Base-by-base conservation (phyloP, 78 protist species). In the Capsaspora owczarzaki region DNA sequence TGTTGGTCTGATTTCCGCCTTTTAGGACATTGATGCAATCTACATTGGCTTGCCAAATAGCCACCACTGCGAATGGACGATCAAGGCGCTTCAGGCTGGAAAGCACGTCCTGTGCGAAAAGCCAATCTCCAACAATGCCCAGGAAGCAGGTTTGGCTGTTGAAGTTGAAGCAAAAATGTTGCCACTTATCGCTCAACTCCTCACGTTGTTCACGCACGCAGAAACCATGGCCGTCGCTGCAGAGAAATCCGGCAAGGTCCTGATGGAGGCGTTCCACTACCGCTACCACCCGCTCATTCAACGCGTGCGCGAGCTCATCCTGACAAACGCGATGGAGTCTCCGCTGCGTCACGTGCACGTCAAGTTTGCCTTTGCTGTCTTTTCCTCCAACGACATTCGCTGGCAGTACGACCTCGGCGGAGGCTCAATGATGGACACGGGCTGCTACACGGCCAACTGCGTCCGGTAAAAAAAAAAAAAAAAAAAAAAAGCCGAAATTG, bases 221-320 rank as follows among this genome's bases (percentile, higher is more conserved):
- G n/a, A n/a, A n/a, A n/a, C n/a, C n/a, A n/a, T n/a, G n/a, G n/a
- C n/a, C n/a, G n/a, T n/a, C n/a, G n/a, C n/a, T n/a, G n/a, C n/a
- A n/a, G n/a, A n/a, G n/a, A n/a, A n/a, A n/a, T n/a, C 33, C n/a
- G 66, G 66, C 33, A 56, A 56, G 14, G 66, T 56, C 33, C 66
- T 56, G 66, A 56, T 56, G 66, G 66, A 56, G 66, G 66, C 66
- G 29, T 56, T 56, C n/a, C 66, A 56, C 66, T 56, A 56, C 66
- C 66, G 66, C 12, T 56, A 56, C 14, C 66, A 56, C n/a, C 66
- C 66, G 66, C 33, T 29, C 33, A 56, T 56, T 25, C 33, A 16
- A 29, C 66, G 66, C 33, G 33, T 56, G 66, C 66, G 66, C 10
- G 35, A 56, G 25, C 33, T 56, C 33, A 16, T 56, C 25, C 33